Conservation (phyloP, 2,329 filamentous ascomycete genomes). For the Aspergillus aculeatinus region DNA sequence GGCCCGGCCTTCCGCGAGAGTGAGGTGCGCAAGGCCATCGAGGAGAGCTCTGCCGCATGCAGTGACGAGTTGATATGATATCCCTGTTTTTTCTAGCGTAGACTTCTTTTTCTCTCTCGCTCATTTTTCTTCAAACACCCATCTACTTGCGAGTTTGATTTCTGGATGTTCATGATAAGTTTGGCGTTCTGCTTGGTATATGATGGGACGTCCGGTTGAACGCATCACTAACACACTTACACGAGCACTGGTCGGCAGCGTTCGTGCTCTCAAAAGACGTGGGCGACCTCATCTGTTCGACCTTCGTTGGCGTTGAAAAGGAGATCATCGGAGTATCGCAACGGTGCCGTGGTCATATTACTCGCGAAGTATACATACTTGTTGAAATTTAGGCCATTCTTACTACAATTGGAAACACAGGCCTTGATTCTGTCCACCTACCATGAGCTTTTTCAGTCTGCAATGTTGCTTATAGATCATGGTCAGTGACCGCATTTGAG, state of each 20-base stretch:
- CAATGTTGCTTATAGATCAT: no score
- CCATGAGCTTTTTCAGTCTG: not conserved
- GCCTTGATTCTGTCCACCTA: not conserved
- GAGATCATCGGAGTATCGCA: not conserved
- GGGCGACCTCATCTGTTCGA: not conserved
- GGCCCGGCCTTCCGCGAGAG: conserved; percentile 84
- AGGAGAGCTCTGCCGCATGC: conserved; percentile 72
- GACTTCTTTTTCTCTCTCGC: not conserved
- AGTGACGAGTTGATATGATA: conserved; percentile 72
- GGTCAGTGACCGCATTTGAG: no score
- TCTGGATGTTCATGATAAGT: not conserved
- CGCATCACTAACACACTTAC: not conserved
- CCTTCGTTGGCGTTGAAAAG: not conserved
- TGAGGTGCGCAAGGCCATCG: conserved; percentile 70
- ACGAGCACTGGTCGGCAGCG: not conserved
- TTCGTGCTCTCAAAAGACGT: not conserved
- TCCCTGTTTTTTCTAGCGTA: not conserved
- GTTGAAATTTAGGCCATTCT: not conserved
- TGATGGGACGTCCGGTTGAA: not conserved
- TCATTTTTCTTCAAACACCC: not conserved
- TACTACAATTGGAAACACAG: not conserved
- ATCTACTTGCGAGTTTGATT: not conserved
- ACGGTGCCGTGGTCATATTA: not conserved
- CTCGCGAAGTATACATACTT: not conserved
- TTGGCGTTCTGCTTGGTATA: not conserved